Conservation (phyloP, 164 flowering plant genomes). For the Brasenia schreberi region DNA sequence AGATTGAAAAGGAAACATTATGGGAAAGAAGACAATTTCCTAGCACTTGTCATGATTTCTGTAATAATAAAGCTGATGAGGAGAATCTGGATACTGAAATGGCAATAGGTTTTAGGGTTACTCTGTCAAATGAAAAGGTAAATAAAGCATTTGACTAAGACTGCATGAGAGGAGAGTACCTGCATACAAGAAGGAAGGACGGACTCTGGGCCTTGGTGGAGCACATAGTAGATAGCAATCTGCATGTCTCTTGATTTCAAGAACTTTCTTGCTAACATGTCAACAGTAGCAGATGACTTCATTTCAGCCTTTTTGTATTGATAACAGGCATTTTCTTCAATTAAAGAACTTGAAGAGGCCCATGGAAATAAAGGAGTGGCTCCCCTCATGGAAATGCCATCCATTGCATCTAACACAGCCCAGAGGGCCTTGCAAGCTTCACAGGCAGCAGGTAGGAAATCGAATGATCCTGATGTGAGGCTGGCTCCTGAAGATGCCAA, state of each 20-base stretch:
- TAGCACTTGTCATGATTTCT: too few species aligned
- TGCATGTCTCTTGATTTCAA: conserved; percentile 62
- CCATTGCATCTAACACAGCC: conserved; percentile 61
- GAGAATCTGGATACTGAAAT: too few species aligned
- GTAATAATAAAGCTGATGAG: too few species aligned
- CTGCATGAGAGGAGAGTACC: conserved; percentile 18
- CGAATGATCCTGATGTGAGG: conserved; percentile 62
- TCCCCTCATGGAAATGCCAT: conserved; percentile 29
- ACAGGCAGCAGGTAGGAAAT: conserved; percentile 62
- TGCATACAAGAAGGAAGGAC: conserved; percentile 47
- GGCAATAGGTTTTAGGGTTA: too few species aligned
- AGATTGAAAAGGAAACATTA: too few species aligned
- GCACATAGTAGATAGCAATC: conserved; percentile 60
- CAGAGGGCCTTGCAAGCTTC: conserved; percentile 87
- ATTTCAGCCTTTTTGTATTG: conserved; percentile 22
- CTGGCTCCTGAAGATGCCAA: conserved; percentile 61
- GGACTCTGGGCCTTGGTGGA: conserved; percentile 62
- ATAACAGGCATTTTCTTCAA: conserved; percentile 34
- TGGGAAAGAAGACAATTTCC: too few species aligned
- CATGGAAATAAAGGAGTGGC: conserved; percentile 47
- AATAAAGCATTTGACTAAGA: too few species aligned
- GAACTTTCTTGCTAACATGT: conserved; percentile 46
- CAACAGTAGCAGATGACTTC: conserved; percentile 41
- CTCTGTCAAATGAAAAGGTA: too few species aligned
- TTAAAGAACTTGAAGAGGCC: conserved; percentile 23